These are phyloP conservation scores for Saccharomyces mikatae DNA, from an alignment of 805 yeast species.

Conservation along the genomic window DNA sequence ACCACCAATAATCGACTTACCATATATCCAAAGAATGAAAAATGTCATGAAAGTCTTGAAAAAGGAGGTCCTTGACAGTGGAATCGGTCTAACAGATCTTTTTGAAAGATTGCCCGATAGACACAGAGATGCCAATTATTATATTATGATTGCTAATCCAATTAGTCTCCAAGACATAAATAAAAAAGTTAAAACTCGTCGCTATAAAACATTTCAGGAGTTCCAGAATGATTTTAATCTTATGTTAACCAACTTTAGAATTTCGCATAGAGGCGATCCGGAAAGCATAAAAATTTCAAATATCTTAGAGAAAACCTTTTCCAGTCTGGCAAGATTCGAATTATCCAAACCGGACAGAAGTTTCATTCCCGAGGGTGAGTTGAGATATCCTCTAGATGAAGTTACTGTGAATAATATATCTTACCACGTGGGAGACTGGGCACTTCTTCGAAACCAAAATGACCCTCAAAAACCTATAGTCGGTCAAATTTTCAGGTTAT, in stretches of 20 bases:
- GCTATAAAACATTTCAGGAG: constrained; percentile 64
- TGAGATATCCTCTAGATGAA: constrained; percentile 74
- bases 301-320: constrained; percentile 53
- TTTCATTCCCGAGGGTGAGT: constrained; percentile 49
- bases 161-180: constrained; percentile 66
- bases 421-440: constrained; percentile 93
- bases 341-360: constrained; percentile 76
- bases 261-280: constrained; percentile 51
- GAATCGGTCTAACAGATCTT: constrained; percentile 45
- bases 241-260: constrained; percentile 67
- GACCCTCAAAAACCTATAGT: constrained; percentile 86
- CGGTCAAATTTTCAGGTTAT: constrained; percentile 86
- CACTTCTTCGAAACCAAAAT: constrained; percentile 75
- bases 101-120: constrained; percentile 81
- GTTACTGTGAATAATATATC: constrained; percentile 61
- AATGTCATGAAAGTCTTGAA: constrained; percentile 74
- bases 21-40: constrained; percentile 83
- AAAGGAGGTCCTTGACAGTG: constrained; percentile 50
- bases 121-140: constrained; percentile 36
- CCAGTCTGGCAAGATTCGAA: constrained; percentile 54
- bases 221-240: constrained; percentile 70
- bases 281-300: constrained; percentile 54
- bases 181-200: constrained; percentile 77
- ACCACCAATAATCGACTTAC: constrained; percentile 31
- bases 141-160: constrained; percentile 47